Conservation (phyloP, 495 filamentous ascomycete genomes). For the Sordaria brevicollis region DNA sequence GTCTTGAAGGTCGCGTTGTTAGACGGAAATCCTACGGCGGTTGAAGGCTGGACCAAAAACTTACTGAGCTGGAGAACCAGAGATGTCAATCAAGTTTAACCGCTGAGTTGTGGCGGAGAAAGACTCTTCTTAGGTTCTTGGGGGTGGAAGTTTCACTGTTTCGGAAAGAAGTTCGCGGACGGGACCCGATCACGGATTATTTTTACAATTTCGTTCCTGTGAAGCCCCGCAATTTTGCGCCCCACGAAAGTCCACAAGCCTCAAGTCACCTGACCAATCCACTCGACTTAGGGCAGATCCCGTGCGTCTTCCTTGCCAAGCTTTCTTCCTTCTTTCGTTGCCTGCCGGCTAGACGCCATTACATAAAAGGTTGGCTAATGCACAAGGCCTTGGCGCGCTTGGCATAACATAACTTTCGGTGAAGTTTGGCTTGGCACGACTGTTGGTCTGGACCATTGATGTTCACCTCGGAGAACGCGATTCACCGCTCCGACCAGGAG, state of each 20-base stretch:
- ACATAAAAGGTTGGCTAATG: not conserved
- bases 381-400: not conserved
- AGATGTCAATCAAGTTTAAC: slow-evolving; percentile 50
- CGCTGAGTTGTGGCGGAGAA: slow-evolving; percentile 42
- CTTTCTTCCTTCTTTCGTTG: not conserved
- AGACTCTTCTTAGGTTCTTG: slow-evolving; percentile 44
- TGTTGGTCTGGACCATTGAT: not conserved
- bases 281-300: slow-evolving; percentile 18
- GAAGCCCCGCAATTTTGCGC: slow-evolving; percentile 14
- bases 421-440: not conserved
- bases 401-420: not conserved
- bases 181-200: slow-evolving; percentile 15
- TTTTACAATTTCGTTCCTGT: slow-evolving; percentile 21
- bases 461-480: not conserved
- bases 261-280: slow-evolving; percentile 15
- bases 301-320: not conserved
- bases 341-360: not conserved
- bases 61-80: slow-evolving; percentile 37
- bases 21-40: not conserved
- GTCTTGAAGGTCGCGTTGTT: not conserved
- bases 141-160: slow-evolving; percentile 12
- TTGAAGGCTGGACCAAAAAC: slow-evolving; percentile 8
- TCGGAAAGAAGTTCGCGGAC: slow-evolving; percentile 7
- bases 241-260: slow-evolving; percentile 10
- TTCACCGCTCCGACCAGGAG: not conserved